Evolutionary conservation across 495 filamentous ascomycete genomes (phyloP), one percentile per base, ranked within the genome.

Genomic region (Aspergillus hancockii): DNA sequence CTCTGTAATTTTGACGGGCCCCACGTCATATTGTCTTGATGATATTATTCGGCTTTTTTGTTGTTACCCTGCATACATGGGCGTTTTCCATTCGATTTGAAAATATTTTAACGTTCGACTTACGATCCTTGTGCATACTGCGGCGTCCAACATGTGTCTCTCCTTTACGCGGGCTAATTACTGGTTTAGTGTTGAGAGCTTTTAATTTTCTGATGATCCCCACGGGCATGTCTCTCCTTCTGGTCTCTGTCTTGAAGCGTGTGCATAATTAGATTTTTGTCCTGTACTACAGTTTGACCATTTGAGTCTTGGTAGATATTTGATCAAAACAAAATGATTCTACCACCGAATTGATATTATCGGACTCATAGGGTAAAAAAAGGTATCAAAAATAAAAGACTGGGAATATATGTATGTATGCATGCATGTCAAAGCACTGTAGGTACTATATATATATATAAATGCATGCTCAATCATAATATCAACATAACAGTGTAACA

Each of bases 31-130:
- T 41, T 14, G 13, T 41, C 16, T n/a, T 41, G 38, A 16, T 14
- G 14, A 18, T 14, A 36, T 36, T 14, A 36, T 36, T 10, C 34
- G 8, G 34, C 13, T 36, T 12, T 21, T 19, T 45, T 18, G 7
- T 4, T 43, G 31, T 14, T 47, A 4, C 19, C 16, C 43, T 47
- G 43, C 43, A 47, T 47, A 22, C 19, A 22, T 47, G 18, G 36
- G 43, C 43, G 43, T 47, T 47, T 47, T 47, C 19, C 16, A 16
- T 41, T 23, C 8, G 1, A 18, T 23, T 4, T 47, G 43, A 47
- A 47, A 47, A 47, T 82, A 75, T 62, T 73, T 31, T 59, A 31
- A 46, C 50, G 38, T 36, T 23, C 49, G 8, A 18, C 57, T 59
- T 43, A 59, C 57, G 57, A 59, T 59, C 57, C 57, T 59, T 59